Evolutionary conservation across 2,329 filamentous ascomycete genomes (phyloP), one percentile per base, ranked within the genome.

Genomic region (Samsoniella hepiali): DNA sequence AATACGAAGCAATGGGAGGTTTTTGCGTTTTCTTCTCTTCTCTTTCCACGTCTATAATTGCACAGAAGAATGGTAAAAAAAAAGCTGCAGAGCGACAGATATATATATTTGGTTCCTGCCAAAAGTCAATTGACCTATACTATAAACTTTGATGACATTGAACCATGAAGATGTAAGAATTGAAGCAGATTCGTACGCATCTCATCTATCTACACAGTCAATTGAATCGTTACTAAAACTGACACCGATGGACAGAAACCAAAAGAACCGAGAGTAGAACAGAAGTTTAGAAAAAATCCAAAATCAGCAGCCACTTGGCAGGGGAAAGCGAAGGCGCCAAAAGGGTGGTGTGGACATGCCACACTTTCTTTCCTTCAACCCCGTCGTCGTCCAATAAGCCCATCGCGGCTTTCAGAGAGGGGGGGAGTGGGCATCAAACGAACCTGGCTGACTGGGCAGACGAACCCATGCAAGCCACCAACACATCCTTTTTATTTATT

Each of bases 381-480:
- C 50, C 31, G 31, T 34, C n/a, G 44, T 47, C 50, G 15, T 54
- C 50, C 34, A 54, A 54, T 54, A 17, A 53, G 50, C 50, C 50
- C 50, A 49, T 49, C 44, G 34, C 34, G 7, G 34, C 34, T 38
- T 38, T 10, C 34, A 38, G 34, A 38, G 34, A 11, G 32, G 34
- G 34, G 34, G 7, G 34, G 34, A 8, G 34, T 38, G 47, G 47
- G 47, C 47, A 11, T 22, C 29, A 11, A 36, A 40, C 31, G 53
- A 40, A 55, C 34, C 34, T 38, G 51, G 51, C 11, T 50, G 47
- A 50, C 47, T 31, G 5, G 17, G 13, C 17, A n/a, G 9, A 47
- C 31, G 57, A 59, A 59, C 32, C 57, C 57, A 59, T 59, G 57
- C 57, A 59, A 59, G 57, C 57, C 57, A 58, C 56, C 32, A 55